Conservation (phyloP, 495 filamentous ascomycete species). For the Copromyces sp. region DNA sequence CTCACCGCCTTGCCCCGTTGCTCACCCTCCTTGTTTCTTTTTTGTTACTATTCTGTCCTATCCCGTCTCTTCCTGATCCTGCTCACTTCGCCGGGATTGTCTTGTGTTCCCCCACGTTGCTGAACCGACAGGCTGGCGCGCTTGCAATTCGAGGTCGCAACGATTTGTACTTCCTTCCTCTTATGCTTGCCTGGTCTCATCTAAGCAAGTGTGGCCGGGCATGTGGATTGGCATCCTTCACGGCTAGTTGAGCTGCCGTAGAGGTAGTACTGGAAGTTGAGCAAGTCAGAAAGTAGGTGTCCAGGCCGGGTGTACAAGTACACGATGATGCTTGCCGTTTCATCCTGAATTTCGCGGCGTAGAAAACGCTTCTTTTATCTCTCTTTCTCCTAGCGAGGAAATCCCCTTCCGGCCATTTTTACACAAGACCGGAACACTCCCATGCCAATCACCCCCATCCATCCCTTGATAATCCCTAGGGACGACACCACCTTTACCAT, state of each 20-base stretch:
- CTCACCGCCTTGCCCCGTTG: not conserved
- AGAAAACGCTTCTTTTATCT: not conserved
- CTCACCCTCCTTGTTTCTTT: not conserved
- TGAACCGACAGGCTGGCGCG: not conserved
- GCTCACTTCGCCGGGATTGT: not conserved
- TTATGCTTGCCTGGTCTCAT: not conserved
- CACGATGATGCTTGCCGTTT: not conserved
- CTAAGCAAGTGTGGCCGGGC: not conserved
- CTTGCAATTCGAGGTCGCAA: not conserved
- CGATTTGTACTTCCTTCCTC: not conserved
- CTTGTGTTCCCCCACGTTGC: conserved; percentile 1
- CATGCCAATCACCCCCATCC: not conserved
- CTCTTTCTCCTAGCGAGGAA: not conserved
- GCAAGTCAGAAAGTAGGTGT: not conserved
- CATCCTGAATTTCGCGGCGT: not conserved
- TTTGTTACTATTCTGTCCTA: not conserved
- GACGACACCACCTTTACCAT: not conserved
- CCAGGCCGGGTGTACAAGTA: not conserved
- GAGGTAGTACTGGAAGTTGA: not conserved
- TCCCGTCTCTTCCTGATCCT: not conserved
- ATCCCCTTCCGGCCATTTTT: not conserved
- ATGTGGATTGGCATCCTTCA: not conserved
- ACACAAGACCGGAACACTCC: not conserved
- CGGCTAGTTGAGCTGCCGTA: not conserved
- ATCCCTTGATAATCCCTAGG: conserved; percentile 7